Evolutionary conservation across 2,329 filamentous ascomycete genomes (phyloP).

Genomic region (Westerdykella ornata): DNA sequence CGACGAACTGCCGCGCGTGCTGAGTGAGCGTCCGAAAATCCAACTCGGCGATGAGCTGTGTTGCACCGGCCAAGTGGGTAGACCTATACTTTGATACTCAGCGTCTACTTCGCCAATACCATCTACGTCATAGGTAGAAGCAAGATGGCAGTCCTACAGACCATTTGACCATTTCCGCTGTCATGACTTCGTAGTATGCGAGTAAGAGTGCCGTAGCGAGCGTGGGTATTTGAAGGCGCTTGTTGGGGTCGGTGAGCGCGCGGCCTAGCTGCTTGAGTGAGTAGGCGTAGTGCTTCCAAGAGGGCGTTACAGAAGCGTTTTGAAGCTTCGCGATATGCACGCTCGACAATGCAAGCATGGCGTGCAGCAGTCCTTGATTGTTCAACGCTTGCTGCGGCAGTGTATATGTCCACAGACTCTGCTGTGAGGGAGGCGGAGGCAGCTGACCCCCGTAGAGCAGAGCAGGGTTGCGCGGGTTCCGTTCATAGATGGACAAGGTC

Average conservation of each 20-base stretch:
- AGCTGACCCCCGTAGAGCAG: conserved; percentile 53
- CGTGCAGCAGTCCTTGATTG: conserved; percentile 81
- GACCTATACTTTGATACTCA: too few relatives aligned
- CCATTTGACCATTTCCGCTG: conserved; percentile 92
- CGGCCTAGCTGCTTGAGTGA: conserved; percentile 71
- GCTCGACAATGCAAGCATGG: conserved; percentile 80
- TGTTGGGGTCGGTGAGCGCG: conserved; percentile 64
- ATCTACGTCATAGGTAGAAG: too few relatives aligned
- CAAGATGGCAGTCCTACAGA: too few relatives aligned
- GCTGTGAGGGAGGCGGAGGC: conserved; percentile 22
- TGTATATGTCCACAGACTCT: conserved; percentile 59
- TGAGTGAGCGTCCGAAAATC: conserved; percentile 68
- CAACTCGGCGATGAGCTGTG: conserved; percentile 74
- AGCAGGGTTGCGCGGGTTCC: conserved; percentile 67
- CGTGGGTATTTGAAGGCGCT: conserved; percentile 69
- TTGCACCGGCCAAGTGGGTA: conserved; percentile 78
- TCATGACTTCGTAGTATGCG: conserved; percentile 90
- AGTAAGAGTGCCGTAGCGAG: conserved; percentile 82
- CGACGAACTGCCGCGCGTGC: conserved; percentile 60
- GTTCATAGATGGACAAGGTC: conserved; percentile 79
- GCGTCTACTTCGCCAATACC: too few relatives aligned
- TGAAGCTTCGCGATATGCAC: conserved; percentile 83
- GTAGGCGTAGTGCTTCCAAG: conserved; percentile 86
- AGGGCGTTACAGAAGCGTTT: conserved; percentile 65
- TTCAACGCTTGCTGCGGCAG: conserved; percentile 73